Evolutionary conservation across 208 protist species (phyloP).

Genomic region (Trypanosoma lewisi): DNA sequence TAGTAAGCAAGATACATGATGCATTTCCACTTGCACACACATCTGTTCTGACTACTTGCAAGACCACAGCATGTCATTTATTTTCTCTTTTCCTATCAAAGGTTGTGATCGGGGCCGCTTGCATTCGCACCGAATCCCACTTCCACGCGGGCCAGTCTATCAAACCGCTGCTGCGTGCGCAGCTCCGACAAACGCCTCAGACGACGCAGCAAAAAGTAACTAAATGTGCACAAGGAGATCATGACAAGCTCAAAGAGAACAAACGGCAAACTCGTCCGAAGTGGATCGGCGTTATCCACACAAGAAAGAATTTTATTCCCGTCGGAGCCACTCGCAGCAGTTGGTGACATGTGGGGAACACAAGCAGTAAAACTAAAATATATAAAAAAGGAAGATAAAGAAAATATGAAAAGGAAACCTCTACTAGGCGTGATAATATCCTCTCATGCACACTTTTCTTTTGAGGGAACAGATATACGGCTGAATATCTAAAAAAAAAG

Average conservation of each 20-base stretch:
- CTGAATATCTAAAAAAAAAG: no score
- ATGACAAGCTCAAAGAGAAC: constrained; percentile 51
- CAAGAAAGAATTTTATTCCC: not conserved
- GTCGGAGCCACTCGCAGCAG: no score
- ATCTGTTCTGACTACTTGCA: not conserved
- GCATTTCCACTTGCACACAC: no score
- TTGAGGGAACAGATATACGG: no score
- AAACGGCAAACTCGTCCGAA: constrained; percentile 40
- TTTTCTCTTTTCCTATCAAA: not conserved
- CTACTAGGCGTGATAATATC: no score
- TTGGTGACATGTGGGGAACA: no score
- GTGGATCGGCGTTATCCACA: not conserved
- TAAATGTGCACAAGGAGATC: constrained; percentile 33
- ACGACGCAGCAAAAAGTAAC: constrained; percentile 35
- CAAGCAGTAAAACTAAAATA: not conserved
- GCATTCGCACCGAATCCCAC: constrained; percentile 24
- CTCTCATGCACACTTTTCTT: no score
- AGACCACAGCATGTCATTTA: not conserved
- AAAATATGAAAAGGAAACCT: not conserved
- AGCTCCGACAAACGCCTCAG: constrained; percentile 37
- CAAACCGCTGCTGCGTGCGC: constrained; percentile 57
- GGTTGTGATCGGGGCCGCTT: not conserved
- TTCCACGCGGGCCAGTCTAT: constrained; percentile 53
- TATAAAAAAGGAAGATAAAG: not conserved
- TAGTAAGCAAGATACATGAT: no score